Percentiles rank a stretch among this genome's conserved stretches.
Conservation (phyloP, 2,329 filamentous ascomycete species). For the Paraphaeosphaeria minitans region DNA sequence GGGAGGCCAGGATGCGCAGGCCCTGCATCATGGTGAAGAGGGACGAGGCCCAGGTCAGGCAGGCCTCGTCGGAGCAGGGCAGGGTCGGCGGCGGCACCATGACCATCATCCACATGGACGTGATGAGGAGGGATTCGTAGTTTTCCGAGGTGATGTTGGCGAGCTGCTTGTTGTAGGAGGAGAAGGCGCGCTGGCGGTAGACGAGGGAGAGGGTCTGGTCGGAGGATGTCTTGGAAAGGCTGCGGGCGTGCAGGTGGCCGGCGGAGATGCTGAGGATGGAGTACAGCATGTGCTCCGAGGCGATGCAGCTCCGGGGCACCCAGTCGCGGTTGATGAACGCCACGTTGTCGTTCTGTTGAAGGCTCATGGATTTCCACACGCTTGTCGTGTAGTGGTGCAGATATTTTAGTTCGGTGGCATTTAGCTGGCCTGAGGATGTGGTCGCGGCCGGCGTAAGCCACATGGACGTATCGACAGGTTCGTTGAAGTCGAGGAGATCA, state of each 20-base stretch:
- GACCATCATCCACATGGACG: slow-evolving; percentile 29
- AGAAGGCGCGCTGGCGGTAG: slow-evolving; percentile 37
- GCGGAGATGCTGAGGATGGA: slow-evolving; percentile 37
- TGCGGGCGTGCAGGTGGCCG: slow-evolving; percentile 23
- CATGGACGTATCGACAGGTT: slow-evolving; percentile 8
- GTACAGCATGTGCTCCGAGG: slow-evolving; percentile 31
- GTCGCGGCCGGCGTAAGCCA: slow-evolving; percentile 26
- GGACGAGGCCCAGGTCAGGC: slow-evolving; percentile 31
- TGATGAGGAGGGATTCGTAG: slow-evolving; percentile 39
- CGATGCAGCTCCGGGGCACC: slow-evolving; percentile 29
- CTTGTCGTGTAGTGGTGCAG: slow-evolving; percentile 33
- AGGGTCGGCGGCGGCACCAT: slow-evolving; percentile 25
- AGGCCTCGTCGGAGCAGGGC: slow-evolving; percentile 16
- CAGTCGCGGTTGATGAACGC: slow-evolving; percentile 28
- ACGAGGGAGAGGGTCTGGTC: slow-evolving; percentile 20
- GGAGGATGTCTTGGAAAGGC: slow-evolving; percentile 16
- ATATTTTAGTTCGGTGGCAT: slow-evolving; percentile 24
- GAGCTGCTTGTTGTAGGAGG: slow-evolving; percentile 32
- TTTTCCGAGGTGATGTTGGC: slow-evolving; percentile 37
- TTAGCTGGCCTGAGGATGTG: slow-evolving; percentile 30
- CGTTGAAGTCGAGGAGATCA: slow-evolving; percentile 22
- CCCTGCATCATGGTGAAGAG: slow-evolving; percentile 40
- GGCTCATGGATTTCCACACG: slow-evolving; percentile 31
- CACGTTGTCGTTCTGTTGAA: slow-evolving; percentile 23
- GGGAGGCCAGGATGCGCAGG: slow-evolving; percentile 33